phyloP scores from a whole-genome alignment of 2,329 filamentous ascomycete genomes.

The Allantophomopsis cytisporea region DNA sequence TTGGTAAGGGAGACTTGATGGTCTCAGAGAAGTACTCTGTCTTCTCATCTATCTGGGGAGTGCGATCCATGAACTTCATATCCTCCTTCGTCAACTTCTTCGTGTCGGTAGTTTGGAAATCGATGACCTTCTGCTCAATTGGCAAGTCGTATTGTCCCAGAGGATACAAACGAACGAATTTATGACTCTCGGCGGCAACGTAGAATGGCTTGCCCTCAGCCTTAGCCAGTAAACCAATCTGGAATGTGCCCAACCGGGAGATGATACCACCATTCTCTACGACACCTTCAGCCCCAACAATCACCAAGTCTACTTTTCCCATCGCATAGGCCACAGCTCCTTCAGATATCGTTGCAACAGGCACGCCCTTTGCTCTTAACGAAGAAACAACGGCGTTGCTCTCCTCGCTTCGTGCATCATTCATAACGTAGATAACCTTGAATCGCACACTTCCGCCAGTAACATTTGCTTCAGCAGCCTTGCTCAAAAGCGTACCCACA shows the following conservation, averaged over 20 bases:
- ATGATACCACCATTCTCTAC: slow-evolving; percentile 92
- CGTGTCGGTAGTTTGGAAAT: slow-evolving; percentile 49
- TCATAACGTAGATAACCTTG: slow-evolving; percentile 68
- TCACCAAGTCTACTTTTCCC: slow-evolving; percentile 53
- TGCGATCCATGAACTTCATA: slow-evolving; percentile 8
- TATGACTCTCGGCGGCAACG: slow-evolving; percentile 89
- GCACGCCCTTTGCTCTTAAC: slow-evolving; percentile 61
- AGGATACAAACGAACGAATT: slow-evolving; percentile 83
- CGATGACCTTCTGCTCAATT: slow-evolving; percentile 63
- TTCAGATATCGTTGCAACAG: slow-evolving; percentile 69
- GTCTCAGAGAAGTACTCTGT: slow-evolving; percentile 13
- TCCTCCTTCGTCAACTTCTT: slow-evolving; percentile 12
- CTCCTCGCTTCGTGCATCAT: slow-evolving; percentile 41
- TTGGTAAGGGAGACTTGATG: slow-evolving; percentile 18
- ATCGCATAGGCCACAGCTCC: slow-evolving; percentile 70
- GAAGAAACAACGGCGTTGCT: slow-evolving; percentile 57
- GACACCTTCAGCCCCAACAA: slow-evolving; percentile 70
- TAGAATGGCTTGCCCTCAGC: slow-evolving; percentile 60
- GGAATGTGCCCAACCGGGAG: slow-evolving; percentile 71
- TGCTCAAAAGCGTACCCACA: slow-evolving; percentile 62
- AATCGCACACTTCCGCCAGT: slow-evolving; percentile 49
- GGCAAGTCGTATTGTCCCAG: slow-evolving; percentile 71
- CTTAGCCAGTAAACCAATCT: slow-evolving; percentile 72
- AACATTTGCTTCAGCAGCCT: slow-evolving; percentile 53
- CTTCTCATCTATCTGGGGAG: slow-evolving; percentile 9